Base-by-base conservation (phyloP, 2,329 filamentous ascomycete genomes). In the Drechmeria coniospora region DNA sequence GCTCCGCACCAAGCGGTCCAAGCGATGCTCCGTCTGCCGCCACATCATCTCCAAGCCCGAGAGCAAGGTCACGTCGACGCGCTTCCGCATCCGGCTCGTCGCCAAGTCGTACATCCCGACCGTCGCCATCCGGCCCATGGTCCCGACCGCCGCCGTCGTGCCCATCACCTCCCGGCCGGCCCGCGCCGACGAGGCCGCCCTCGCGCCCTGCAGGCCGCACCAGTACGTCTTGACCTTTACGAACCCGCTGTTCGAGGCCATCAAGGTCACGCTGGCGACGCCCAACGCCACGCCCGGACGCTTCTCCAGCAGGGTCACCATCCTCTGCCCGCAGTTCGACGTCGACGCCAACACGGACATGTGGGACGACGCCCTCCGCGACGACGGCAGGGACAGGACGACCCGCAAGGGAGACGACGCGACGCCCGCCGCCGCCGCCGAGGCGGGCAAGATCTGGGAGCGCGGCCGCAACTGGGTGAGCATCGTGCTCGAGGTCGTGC, bases 41-140 rank as follows among this genome's bases (percentile, higher is more conserved):
- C 87, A 95, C 56, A 94, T 95, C 47, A 78, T 98, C 41, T 80
- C 83, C 35, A 92, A 92, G 50, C 90, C 87, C 10, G 90, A 98
- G 53, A 71, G 76, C 33, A 98, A 95, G 53, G 76, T 92, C 18
- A 73, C 74, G 25, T 87, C 79, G 28, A 90, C 80, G 6, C 78
- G 86, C 17, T 95, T 90, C 66, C 80, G 87, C 44, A 94, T 98
- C 51, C 79, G 82, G 30, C 68, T 95, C 1, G 75, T 95, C 5
- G 92, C 90, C 14, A 69, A 77, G 30, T 83, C 77, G 47, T 87
- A 92, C 54, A 82, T 98, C 36, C 90, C 90, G 1, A 74, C 74
- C 33, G 74, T 94, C 35, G 70, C 73, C 17, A 69, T 94, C 41
- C 69, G 71, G 27, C 73, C 77, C 15, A 57, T 81, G 27, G 53